These are phyloP conservation scores for Eimeria praecox DNA, from an alignment of 169 alveolate species.

Conservation along the genomic window DNA sequence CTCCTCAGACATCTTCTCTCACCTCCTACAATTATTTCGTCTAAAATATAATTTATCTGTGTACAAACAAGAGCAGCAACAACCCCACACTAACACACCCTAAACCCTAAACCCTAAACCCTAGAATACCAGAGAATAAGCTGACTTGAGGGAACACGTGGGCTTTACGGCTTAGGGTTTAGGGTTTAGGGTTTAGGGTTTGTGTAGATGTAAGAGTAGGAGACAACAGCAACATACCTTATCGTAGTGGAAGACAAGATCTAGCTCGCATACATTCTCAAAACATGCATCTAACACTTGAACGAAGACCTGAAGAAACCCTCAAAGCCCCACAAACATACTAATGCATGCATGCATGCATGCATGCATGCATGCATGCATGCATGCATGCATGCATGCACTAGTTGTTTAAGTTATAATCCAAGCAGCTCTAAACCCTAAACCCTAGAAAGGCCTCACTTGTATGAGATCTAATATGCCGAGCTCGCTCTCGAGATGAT, in stretches of 20 bases:
- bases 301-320: constrained; percentile 83
- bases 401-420: no score
- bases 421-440: constrained; percentile 9
- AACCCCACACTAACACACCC: background rate
- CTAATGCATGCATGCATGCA: background rate
- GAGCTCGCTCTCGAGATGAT: constrained; percentile 94
- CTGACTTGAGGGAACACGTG: no score
- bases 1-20: background rate
- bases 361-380: background rate
- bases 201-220: no score
- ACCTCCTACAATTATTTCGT: constrained; percentile 94
- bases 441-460: constrained; percentile 60
- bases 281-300: constrained; percentile 91
- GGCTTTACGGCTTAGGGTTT: no score
- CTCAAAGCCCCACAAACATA: background rate
- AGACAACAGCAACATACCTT: no score
- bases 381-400: no score
- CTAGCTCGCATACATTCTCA: constrained; percentile 96
- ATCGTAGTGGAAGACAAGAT: constrained; percentile 94
- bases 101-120: constrained; percentile 1
- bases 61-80: background rate
- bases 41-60: constrained; percentile 92
- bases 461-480: constrained; percentile 93
- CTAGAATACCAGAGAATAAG: background rate
- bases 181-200: constrained; percentile 3